Percentiles rank a stretch among this genome's conserved stretches.
phyloP scores from a whole-genome alignment of 108 stramenopile genomes.

The Chaetoceros tenuissimus region DNA sequence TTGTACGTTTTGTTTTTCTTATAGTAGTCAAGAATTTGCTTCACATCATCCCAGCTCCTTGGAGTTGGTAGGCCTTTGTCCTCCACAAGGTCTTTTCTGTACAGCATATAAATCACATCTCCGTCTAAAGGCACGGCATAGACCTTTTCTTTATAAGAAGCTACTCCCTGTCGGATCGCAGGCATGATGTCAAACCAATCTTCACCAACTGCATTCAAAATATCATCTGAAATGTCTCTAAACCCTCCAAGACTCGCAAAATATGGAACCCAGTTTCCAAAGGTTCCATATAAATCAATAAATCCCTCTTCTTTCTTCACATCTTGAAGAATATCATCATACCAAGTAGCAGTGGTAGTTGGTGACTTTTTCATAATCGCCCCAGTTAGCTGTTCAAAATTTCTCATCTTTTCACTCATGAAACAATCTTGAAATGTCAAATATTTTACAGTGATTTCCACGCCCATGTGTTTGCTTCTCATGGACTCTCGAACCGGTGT shows the following conservation, averaged over 20 bases:
- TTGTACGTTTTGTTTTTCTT: neutral
- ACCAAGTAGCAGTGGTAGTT: slow-evolving; percentile 5
- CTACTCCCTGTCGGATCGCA: slow-evolving; percentile 3
- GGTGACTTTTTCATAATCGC: neutral
- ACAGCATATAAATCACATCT: slow-evolving; percentile 9
- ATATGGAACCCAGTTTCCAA: slow-evolving; percentile 13
- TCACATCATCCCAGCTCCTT: slow-evolving; percentile 9
- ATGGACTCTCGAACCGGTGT: slow-evolving; percentile 11
- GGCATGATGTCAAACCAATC: slow-evolving; percentile 18
- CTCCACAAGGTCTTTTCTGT: slow-evolving; percentile 9
- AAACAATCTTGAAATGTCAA: neutral
- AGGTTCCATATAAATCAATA: slow-evolving; percentile 5
- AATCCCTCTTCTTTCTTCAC: slow-evolving; percentile 2
- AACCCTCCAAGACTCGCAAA: slow-evolving; percentile 4
- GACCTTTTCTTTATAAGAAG: neutral
- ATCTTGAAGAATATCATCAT: slow-evolving; percentile 4
- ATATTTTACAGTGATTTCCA: slow-evolving; percentile 2
- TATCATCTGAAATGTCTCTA: slow-evolving; percentile 2
- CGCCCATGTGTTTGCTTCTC: neutral
- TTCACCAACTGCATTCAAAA: slow-evolving; percentile 3
- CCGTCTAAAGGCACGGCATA: slow-evolving; percentile 10
- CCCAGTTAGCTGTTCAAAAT: slow-evolving; percentile 3
- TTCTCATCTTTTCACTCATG: slow-evolving; percentile 1
- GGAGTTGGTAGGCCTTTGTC: slow-evolving; percentile 6
- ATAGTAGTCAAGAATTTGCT: slow-evolving; percentile 4